Conservation (phyloP, 192 early-diverging fungal species). For the Piromyces sp. region DNA sequence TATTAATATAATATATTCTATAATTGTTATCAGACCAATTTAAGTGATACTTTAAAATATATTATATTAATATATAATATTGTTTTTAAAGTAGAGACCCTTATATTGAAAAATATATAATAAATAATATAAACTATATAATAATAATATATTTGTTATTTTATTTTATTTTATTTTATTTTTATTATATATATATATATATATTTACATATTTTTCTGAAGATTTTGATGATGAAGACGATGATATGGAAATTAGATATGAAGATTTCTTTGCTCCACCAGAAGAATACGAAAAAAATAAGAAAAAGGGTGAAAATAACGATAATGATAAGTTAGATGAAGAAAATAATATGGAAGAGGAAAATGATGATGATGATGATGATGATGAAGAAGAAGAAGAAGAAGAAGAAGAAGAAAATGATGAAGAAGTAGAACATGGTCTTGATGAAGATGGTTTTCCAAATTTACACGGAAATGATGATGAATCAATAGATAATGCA, state of each 20-base stretch:
- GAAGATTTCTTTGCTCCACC: background rate
- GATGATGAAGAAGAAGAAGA: slow-evolving; percentile 18
- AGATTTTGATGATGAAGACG: slow-evolving; percentile 5
- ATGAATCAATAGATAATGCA: slow-evolving; percentile 12
- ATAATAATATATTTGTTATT: too few relatives aligned
- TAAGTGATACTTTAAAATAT: too few relatives aligned
- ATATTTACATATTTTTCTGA: slow-evolving; percentile 1
- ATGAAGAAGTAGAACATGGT: slow-evolving; percentile 1
- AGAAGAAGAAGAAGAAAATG: slow-evolving; percentile 11
- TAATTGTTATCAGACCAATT: too few relatives aligned
- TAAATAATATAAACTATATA: too few relatives aligned
- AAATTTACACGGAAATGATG: slow-evolving; percentile 12
- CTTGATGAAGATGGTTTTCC: background rate
- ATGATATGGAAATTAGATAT: background rate
- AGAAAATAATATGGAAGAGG: background rate
- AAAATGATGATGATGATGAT: slow-evolving; percentile 6
- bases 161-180: background rate
- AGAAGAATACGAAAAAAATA: background rate
- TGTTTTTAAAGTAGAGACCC: too few relatives aligned
- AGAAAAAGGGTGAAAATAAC: slow-evolving; percentile 10
- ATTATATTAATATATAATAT: too few relatives aligned
- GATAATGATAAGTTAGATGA: too few relatives aligned
- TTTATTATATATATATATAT: background rate
- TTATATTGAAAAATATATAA: too few relatives aligned
- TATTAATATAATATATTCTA: too few relatives aligned